These are phyloP conservation scores for Mrakiaceae sp. DNA, from an alignment of 1,284 basidiomycete genomes.

Conservation along the genomic window DNA sequence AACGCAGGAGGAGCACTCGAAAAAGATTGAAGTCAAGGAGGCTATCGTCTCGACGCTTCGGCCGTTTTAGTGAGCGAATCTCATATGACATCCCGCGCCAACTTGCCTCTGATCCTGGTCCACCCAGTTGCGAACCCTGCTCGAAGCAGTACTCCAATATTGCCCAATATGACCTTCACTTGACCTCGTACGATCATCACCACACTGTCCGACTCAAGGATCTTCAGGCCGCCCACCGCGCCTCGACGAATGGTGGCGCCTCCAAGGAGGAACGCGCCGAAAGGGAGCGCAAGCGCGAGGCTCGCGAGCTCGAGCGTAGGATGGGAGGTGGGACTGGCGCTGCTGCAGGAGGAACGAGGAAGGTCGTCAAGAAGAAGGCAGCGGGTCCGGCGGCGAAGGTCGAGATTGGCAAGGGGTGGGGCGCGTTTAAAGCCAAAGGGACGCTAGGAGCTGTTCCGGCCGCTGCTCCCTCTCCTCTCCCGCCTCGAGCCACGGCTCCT, in stretches of 20 bases:
- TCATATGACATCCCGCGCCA: no score
- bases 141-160: slow-evolving; percentile 9
- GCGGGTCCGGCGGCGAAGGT: not conserved
- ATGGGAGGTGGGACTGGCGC: slow-evolving; percentile 1
- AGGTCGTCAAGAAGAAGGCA: not conserved
- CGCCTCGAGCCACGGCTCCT: not conserved
- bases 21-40: slow-evolving; percentile 3
- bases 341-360: not conserved
- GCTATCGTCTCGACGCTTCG: not conserved
- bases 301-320: not conserved
- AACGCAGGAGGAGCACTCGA: not conserved
- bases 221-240: slow-evolving; percentile 6
- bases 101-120: not conserved
- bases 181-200: slow-evolving; percentile 8
- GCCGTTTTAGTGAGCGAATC: slow-evolving; percentile 7
- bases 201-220: slow-evolving; percentile 8
- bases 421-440: not conserved
- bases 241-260: not conserved
- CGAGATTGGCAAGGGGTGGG: not conserved
- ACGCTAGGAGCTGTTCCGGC: not conserved
- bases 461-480: not conserved
- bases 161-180: slow-evolving; percentile 5
- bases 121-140: not conserved
- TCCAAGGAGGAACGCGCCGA: slow-evolving; percentile 2
- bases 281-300: slow-evolving; percentile 10